Evolutionary conservation across 345 rosid genomes (phyloP).

Genomic region (Carallia brachiata): DNA sequence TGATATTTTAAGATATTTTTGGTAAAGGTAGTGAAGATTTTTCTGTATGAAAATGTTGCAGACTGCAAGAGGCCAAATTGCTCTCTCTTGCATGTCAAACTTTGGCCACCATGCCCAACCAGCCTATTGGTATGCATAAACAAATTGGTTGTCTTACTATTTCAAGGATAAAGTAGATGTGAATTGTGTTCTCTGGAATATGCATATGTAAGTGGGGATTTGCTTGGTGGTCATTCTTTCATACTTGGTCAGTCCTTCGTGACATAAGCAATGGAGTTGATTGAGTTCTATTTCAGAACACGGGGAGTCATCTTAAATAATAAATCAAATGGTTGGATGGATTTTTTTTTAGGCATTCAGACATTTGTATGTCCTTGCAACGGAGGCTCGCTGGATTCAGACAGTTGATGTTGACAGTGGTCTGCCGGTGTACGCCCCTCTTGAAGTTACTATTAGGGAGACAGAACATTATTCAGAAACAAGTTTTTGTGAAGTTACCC

Average conservation of each 20-base stretch:
- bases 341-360: constrained; percentile 76
- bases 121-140: neutral
- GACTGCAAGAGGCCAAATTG: neutral
- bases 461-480: constrained; percentile 87
- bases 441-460: constrained; percentile 78
- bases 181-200: no score
- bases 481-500: constrained; percentile 81
- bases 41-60: neutral
- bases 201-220: no score
- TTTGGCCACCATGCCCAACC: neutral
- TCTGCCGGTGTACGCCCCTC: constrained; percentile 87
- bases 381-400: constrained; percentile 97
- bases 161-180: no score
- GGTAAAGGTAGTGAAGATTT: no score
- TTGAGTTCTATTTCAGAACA: neutral
- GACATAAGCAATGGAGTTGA: neutral
- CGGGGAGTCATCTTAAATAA: neutral
- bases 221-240: neutral
- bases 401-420: constrained; percentile 96
- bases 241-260: neutral
- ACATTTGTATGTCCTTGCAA: constrained; percentile 90
- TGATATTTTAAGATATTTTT: neutral
- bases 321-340: neutral
- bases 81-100: neutral
- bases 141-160: no score